phyloP scores from a whole-genome alignment of 2,329 filamentous ascomycete species.

The Cladosporium sp. region DNA sequence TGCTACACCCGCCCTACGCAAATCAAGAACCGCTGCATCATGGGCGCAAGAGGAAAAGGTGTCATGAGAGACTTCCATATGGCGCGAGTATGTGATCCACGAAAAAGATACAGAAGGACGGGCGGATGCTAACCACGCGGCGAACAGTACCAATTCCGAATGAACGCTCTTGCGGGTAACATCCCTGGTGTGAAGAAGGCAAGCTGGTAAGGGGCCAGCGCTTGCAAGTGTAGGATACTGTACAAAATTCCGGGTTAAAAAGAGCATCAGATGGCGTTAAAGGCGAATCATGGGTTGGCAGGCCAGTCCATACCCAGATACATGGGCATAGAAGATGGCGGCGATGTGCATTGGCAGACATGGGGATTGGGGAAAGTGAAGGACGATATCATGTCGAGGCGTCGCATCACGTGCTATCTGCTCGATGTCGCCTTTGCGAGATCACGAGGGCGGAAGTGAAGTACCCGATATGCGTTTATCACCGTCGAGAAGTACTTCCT shows the following conservation, averaged over 20 bases:
- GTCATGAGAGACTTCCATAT: slow-evolving; percentile 91
- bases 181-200: slow-evolving; percentile 93
- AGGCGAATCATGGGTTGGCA: not conserved
- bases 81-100: slow-evolving; percentile 65
- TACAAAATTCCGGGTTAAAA: slow-evolving; percentile 8
- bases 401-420: too few relatives aligned
- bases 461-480: too few relatives aligned
- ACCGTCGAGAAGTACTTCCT: too few relatives aligned
- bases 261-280: slow-evolving; percentile 8
- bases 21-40: slow-evolving; percentile 87
- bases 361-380: too few relatives aligned
- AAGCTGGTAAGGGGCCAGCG: slow-evolving; percentile 62
- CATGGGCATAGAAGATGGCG: too few relatives aligned
- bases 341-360: too few relatives aligned
- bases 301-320: not conserved
- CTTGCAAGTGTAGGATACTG: slow-evolving; percentile 10
- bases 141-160: slow-evolving; percentile 79
- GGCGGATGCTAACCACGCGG: slow-evolving; percentile 15
- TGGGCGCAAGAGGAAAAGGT: slow-evolving; percentile 85
- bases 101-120: slow-evolving; percentile 18
- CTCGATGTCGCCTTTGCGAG: too few relatives aligned
- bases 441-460: too few relatives aligned
- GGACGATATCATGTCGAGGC: too few relatives aligned
- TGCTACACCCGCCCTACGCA: slow-evolving; percentile 89
- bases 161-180: slow-evolving; percentile 79